A percentile compares a stretch with the other conserved stretches of the same genome.
phyloP scores from a whole-genome alignment of 2,329 filamentous ascomycete species.

The Penicillium thymicola region DNA sequence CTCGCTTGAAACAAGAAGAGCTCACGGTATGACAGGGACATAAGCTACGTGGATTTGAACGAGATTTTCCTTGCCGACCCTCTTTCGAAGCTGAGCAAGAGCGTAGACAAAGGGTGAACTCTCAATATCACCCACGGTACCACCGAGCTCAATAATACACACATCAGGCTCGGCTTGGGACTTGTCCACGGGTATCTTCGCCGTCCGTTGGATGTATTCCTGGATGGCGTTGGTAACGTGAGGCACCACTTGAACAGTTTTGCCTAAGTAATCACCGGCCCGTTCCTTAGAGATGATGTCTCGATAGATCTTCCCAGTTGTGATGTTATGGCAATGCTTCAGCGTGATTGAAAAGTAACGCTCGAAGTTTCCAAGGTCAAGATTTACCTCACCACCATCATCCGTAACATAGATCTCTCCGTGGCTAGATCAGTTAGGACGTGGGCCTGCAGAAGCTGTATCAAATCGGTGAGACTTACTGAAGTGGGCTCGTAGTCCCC shows the following conservation, averaged over 20 bases:
- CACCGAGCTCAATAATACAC: slow-evolving; percentile 69
- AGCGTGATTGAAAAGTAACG: slow-evolving; percentile 79
- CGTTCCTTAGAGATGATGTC: slow-evolving; percentile 76
- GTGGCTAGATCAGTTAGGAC: slow-evolving; percentile 53
- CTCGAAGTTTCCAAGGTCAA: slow-evolving; percentile 74
- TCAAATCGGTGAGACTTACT: slow-evolving; percentile 13
- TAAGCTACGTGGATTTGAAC: slow-evolving; percentile 77
- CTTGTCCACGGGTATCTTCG: slow-evolving; percentile 81
- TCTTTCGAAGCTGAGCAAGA: slow-evolving; percentile 71
- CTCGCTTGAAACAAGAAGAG: background rate
- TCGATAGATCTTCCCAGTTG: slow-evolving; percentile 93
- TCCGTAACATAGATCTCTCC: slow-evolving; percentile 87
- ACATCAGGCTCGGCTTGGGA: slow-evolving; percentile 80
- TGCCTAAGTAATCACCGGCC: slow-evolving; percentile 76
- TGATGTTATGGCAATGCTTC: slow-evolving; percentile 89
- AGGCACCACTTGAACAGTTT: slow-evolving; percentile 86
- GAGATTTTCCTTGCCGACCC: slow-evolving; percentile 75
- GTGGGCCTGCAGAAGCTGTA: background rate
- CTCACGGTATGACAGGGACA: slow-evolving; percentile 63
- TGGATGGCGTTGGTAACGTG: slow-evolving; percentile 90
- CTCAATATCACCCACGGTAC: slow-evolving; percentile 70
- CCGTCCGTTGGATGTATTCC: slow-evolving; percentile 86
- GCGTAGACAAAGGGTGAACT: slow-evolving; percentile 85
- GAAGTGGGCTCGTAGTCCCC: slow-evolving; percentile 56
- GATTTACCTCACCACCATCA: slow-evolving; percentile 74